Conservation (phyloP, 176 grass and related monocot genomes). For the Olyra latifolia region DNA sequence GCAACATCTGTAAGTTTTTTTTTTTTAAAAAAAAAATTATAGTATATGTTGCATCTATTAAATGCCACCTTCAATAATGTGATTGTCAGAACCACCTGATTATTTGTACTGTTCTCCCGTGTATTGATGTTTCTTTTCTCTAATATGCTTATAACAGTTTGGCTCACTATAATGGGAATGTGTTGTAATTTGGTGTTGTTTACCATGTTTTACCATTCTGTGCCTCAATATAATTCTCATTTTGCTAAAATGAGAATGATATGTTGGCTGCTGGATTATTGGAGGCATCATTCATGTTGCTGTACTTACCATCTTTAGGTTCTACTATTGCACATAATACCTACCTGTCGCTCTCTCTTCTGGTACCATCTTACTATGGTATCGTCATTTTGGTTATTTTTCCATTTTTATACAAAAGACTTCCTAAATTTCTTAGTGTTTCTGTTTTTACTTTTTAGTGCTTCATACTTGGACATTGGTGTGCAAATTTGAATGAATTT, state of each 20-base stretch:
- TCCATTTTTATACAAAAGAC: background rate
- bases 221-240: background rate
- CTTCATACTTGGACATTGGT: background rate
- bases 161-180: background rate
- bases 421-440: background rate
- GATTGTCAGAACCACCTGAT: background rate
- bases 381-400: background rate
- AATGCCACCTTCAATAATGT: background rate
- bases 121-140: background rate
- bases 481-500: background rate
- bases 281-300: background rate
- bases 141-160: background rate
- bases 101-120: background rate
- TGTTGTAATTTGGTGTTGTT: background rate
- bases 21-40: background rate
- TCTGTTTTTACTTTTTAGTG: background rate
- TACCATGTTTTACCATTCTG: background rate
- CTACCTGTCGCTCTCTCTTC: background rate
- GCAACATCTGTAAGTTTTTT: constrained; percentile 68
- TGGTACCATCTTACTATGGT: no score
- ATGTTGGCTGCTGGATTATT: background rate
- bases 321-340: background rate
- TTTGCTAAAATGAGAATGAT: background rate
- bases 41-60: background rate
- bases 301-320: background rate